Evolutionary conservation across 2,329 filamentous ascomycete species (phyloP), one percentile per base, ranked within the genome.

Genomic region (Elsinoe arachidis): DNA sequence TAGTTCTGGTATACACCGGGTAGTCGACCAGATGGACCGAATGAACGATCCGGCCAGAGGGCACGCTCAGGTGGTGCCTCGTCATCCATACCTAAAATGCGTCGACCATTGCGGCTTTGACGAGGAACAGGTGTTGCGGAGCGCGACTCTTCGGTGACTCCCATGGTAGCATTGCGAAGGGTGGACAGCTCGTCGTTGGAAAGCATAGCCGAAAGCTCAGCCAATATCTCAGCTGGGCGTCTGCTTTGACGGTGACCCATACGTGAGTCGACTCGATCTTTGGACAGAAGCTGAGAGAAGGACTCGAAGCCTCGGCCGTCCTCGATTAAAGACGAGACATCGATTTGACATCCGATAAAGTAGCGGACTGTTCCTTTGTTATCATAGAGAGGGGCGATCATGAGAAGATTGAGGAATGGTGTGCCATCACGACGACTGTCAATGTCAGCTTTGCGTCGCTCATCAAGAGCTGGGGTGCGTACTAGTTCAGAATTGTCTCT

Each of bases 1-100:
- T 84, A 86, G 47, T 70, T 71, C 55, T 70, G 70, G 49, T 71
- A 72, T 0, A 72, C 70, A 5, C 70, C 70, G 1, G 70, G 70
- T 3, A 72, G 53, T 7, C 70, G 61, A 0, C 70, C 70, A 6
- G 65, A 67, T 1, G 64, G 63, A 2, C 70, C 70, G 4, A 71
- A 62, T 15, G 58, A 64, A 1, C 63, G 60, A 33, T 63, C 52
- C 11, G 69, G 66, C 67, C 67, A 71, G 7, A 71, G 59, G 12
- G 60, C 57, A 14, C 60, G 59, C 43, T 68, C 65, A 4, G 60
- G 19, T 14, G 58, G 49, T 6, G 57, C 11, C 12, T 68, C 66
- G 14, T 56, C 54, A 21, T 71, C 69, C 65, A 70, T 69, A 6
- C 67, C 68, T 10, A 71, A 51, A 5, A 65, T 59, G 10, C 62